These are phyloP conservation scores for Penicillium antarcticum DNA, from an alignment of 495 filamentous ascomycete species.

Conservation along the genomic window DNA sequence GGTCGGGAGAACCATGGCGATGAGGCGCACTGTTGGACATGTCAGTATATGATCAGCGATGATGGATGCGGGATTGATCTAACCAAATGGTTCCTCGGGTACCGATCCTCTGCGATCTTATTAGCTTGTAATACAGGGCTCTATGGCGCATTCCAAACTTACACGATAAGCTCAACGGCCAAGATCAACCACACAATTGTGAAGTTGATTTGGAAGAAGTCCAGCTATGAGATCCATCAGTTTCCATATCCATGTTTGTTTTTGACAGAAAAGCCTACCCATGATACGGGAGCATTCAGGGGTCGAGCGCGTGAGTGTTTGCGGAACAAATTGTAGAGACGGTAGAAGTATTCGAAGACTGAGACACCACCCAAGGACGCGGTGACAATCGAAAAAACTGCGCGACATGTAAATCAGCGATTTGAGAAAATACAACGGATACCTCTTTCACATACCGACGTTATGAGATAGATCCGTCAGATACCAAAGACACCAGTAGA, in stretches of 20 bases:
- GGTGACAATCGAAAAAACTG: conserved; percentile 59
- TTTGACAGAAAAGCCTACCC: conserved; percentile 28
- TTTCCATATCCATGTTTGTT: neutral
- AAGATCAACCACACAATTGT: conserved; percentile 49
- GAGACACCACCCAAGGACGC: conserved; percentile 54
- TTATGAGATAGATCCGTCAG: conserved; percentile 52
- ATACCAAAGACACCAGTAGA: conserved; percentile 59
- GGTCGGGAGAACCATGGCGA: conserved; percentile 58
- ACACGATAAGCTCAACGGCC: conserved; percentile 54
- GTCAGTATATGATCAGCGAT: conserved; percentile 19
- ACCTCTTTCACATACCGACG: conserved; percentile 33
- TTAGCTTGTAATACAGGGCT: conserved; percentile 20
- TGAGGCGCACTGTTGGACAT: conserved; percentile 47
- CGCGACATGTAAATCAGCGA: conserved; percentile 1
- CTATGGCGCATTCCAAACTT: conserved; percentile 15
- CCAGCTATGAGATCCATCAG: conserved; percentile 36
- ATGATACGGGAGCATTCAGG: conserved; percentile 48
- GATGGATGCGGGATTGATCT: conserved; percentile 3
- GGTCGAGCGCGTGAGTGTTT: conserved; percentile 51
- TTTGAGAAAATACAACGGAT: neutral
- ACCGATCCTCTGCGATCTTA: conserved; percentile 37
- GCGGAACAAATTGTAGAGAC: conserved; percentile 40
- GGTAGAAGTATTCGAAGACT: conserved; percentile 57
- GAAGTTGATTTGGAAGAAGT: conserved; percentile 64
- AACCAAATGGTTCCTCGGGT: conserved; percentile 35